A percentile compares a stretch with the other conserved stretches of the same genome.
Evolutionary conservation across 2,329 filamentous ascomycete genomes (phyloP).

Genomic region (Trichophyton mentagrophytes): DNA sequence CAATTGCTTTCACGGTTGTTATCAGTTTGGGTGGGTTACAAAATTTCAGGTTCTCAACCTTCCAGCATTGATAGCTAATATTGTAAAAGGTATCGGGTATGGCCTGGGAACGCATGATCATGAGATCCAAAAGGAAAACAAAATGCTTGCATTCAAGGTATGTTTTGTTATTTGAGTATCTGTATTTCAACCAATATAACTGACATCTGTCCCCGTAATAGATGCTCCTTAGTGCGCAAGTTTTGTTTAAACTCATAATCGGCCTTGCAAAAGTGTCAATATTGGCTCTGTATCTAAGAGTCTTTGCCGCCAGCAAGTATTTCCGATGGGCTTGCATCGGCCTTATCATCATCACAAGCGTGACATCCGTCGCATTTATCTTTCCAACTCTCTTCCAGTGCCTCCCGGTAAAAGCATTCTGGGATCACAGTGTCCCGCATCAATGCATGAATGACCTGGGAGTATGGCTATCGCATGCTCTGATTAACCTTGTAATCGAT

Average conservation of each 20-base stretch:
- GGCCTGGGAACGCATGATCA: constrained; percentile 7
- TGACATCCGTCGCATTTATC: constrained; percentile 7
- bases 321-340: constrained; percentile 10
- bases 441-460: constrained; percentile 6
- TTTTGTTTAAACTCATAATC: constrained; percentile 9
- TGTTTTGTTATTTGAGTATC: not conserved
- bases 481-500: constrained; percentile 11
- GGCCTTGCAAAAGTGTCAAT: constrained; percentile 10
- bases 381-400: constrained; percentile 11
- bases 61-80: not conserved
- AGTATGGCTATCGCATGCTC: constrained; percentile 8
- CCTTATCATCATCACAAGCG: constrained; percentile 6
- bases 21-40: constrained; percentile 8
- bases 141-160: constrained; percentile 7
- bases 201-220: not conserved
- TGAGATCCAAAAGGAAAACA: not conserved
- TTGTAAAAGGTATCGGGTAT: constrained; percentile 5
- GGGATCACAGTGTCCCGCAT: constrained; percentile 9
- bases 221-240: constrained; percentile 5
- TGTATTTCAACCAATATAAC: not conserved
- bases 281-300: constrained; percentile 11
- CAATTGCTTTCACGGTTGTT: constrained; percentile 2
- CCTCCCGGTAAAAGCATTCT: constrained; percentile 8
- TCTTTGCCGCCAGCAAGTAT: constrained; percentile 7
- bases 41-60: not conserved